A percentile compares a stretch with the other conserved stretches of the same genome.
These are phyloP conservation scores for Tagetes erecta DNA, from an alignment of 129 eudicot genomes.

Conservation along the genomic window DNA sequence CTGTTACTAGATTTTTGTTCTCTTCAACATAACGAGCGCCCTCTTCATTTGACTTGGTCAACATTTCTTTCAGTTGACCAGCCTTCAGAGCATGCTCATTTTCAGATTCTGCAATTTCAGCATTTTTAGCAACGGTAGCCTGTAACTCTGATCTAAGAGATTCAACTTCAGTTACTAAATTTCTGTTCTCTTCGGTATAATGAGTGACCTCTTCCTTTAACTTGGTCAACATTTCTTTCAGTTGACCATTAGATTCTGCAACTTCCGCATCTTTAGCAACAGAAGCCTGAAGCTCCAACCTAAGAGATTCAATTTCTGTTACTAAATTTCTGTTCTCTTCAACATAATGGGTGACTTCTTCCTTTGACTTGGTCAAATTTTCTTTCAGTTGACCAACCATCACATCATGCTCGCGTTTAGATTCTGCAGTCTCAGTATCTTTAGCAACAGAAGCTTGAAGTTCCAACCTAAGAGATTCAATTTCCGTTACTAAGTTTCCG, in stretches of 20 bases:
- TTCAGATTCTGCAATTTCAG: constrained; percentile 39
- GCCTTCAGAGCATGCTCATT: neutral
- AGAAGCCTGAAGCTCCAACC: constrained; percentile 10
- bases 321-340: neutral
- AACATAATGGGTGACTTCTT: neutral
- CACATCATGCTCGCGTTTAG: neutral
- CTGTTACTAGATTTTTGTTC: no score
- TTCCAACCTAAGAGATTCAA: neutral
- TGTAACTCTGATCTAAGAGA: constrained; percentile 48
- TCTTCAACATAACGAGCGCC: no score
- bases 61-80: constrained; percentile 11
- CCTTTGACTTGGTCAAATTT: constrained; percentile 5
- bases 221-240: constrained; percentile 34
- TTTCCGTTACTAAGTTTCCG: neutral
- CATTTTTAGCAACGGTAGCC: constrained; percentile 40
- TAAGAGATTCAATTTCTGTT: constrained; percentile 19
- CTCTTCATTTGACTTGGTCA: neutral
- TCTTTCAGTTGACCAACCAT: constrained; percentile 20
- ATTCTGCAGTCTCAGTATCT: neutral
- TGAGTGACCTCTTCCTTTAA: constrained; percentile 26
- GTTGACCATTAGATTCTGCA: neutral
- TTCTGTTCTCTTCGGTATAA: constrained; percentile 25
- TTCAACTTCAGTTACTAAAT: constrained; percentile 15
- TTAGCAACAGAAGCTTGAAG: neutral
- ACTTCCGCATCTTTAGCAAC: constrained; percentile 20